Evolutionary conservation across 345 rosid genomes (phyloP), one percentile per base, ranked within the genome.

Genomic region (Hibiscus mutabilis): DNA sequence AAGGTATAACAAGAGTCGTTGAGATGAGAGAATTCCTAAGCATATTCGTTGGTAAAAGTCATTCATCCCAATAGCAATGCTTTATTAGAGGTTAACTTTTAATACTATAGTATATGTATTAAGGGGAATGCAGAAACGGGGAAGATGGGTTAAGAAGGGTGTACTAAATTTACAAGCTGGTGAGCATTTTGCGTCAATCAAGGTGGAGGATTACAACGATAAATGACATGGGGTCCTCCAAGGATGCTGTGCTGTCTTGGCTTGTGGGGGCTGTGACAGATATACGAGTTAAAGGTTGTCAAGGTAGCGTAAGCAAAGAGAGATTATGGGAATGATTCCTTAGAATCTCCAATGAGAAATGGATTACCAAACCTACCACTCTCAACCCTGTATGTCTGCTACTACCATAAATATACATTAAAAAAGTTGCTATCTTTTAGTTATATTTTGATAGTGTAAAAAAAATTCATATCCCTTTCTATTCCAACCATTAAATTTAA

Each of bases 41-140:
- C 88, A 87, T 87, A 87, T 85, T 87, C 91, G 46, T 42, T 42
- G 87, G 74, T 82, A 5, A 5, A 55, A 49, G 72, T 33, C 72
- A 58, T 58, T 58, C 31, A 58, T 25, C 27, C 61, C 71, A 49
- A 29, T 52, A 24, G n/a, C 24, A 18, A 52, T 7, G 21, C 40
- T 47, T 4, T 25, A 68, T 0, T 1, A 11, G 22, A 14, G 27
- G 11, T 35, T 21, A 11, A 19, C 22, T 3, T 18, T 19, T 40
- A 0, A 13, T 11, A 42, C n/a, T 44, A 21, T 52, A 51, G 33
- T 7, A 37, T 37, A n/a, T n/a, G n/a, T n/a, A n/a, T n/a, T n/a
- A 7, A 2, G 42, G 42, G 42, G 42, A 37, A 37, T 15, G 35
- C 14, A 16, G 18, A 47, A 14, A 14, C 19, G 1, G 33, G 70